A percentile compares a stretch with the other conserved stretches of the same genome.
phyloP scores from a whole-genome alignment of 352 stramenopile genomes.

The Pythium dissotocum region DNA sequence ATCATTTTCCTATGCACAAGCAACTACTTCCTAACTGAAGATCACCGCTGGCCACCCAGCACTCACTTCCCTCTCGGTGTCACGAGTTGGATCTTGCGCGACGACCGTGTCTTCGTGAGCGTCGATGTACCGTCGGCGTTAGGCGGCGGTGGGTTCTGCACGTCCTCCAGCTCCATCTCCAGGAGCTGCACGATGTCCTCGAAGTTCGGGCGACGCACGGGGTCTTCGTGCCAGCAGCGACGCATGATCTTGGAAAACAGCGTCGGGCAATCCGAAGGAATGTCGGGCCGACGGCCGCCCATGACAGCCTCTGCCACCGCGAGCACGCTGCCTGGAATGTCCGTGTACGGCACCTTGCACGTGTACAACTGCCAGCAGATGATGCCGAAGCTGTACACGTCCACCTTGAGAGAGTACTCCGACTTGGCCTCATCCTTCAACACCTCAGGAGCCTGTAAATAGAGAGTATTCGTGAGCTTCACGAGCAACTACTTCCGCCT shows the following conservation, averaged over 20 bases:
- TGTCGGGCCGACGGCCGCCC: conserved; percentile 55
- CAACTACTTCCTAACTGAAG: background rate
- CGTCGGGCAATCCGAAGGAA: conserved; percentile 56
- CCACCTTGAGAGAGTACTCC: conserved; percentile 80
- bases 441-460: conserved; percentile 55
- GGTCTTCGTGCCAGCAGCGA: conserved; percentile 74
- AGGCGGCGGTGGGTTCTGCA: conserved; percentile 29
- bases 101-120: conserved; percentile 20
- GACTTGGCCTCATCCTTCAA: conserved; percentile 68
- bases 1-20: background rate
- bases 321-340: conserved; percentile 78
- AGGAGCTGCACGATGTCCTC: conserved; percentile 80
- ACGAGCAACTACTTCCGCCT: background rate
- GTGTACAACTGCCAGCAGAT: conserved; percentile 86
- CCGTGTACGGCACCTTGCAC: conserved; percentile 64
- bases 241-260: conserved; percentile 85
- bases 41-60: background rate
- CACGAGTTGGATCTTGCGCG: conserved; percentile 16
- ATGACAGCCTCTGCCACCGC: conserved; percentile 76
- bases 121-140: background rate
- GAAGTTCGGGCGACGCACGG: conserved; percentile 66
- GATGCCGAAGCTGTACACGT: conserved; percentile 86
- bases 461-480: background rate
- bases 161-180: conserved; percentile 65
- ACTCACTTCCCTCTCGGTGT: conserved; percentile 13